Evolutionary conservation across 177 flowering plant species (phyloP), one percentile per base, ranked within the genome.

Genomic region (Vitis hybrid): DNA sequence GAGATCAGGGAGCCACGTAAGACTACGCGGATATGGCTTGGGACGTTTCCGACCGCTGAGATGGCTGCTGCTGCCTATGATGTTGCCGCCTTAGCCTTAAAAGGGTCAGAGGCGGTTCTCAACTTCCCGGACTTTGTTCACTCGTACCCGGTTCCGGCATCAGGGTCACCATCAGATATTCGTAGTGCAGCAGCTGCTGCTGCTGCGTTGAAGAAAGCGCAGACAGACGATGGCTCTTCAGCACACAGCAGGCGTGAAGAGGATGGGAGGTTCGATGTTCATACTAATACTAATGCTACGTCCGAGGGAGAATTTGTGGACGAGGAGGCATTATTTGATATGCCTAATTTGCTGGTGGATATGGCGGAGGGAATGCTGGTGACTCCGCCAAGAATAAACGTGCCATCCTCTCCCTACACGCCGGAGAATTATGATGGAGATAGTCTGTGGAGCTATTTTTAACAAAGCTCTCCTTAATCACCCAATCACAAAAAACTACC

Each of bases 291-390:
- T 62, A 16, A 14, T 50, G 7, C 3, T 21, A 24, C 18, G n/a
- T 19, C 14, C 0, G 69, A 30, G 11, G 21, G 9, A 6, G 60
- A 14, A 5, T 51, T 62, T 12, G 27, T 63, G 9, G 92, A 92
- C 54, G 93, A 89, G 71, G 93, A 89, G 57, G 89, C 75, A 16
- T 24, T 87, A 32, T 89, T 83, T 49, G 66, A 81, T 60, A 85
- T 89, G 93, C 93, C 91, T 7, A 84, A 81, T 49, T 67, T 89
- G 78, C 67, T 89, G 51, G 71, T 67, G 62, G 80, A 83, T 66
- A 87, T 89, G 93, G 93, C 93, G 11, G 88, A 83, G 75, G 93
- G 91, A 52, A 78, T 89, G 87, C 75, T 87, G 46, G 60, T 87
- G 15, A 82, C 86, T 21, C 93, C 88, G 10, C 93, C 93, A 30